Base-by-base conservation (phyloP, 2,329 filamentous ascomycete genomes). In the Elsinoe fawcettii region DNA sequence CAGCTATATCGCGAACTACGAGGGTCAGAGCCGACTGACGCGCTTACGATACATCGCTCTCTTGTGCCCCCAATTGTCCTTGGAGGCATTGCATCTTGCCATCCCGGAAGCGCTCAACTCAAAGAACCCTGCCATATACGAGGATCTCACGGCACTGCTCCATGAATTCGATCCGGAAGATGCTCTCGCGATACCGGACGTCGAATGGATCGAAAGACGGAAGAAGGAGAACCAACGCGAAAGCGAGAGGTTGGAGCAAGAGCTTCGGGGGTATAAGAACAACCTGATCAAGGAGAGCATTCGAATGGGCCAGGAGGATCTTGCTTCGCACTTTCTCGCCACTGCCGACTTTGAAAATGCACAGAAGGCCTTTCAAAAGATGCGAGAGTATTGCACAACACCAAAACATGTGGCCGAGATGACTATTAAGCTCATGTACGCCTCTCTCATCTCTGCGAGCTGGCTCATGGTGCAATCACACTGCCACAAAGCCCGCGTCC, bases 201-300 rank as follows among this genome's bases (percentile, higher is more conserved):
- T 78, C 20, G 74, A 75, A n/a, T 97, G 92, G 92, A 79, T 86
- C n/a, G 80, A 86, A 6, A 77, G 74, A 58, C 86, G 80, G 36
- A 81, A 84, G 20, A 82, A 81, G 61, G 75, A 80, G 54, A 88
- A 91, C 65, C 81, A 82, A 63, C 73, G 75, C 1, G 87, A 95
- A 70, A 85, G 85, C 0, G 77, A 83, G 57, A 82, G 87, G n/a
- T 77, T 97, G 57, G 90, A 96, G 68, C 76, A 80, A 14, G 90
- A 97, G 71, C 77, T 99, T 18, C 91, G 90, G 70, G 86, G 86
- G 1, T 97, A 97, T 72, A 96, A 93, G 73, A 96, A 96, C 69
- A 99, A 97, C 66, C 75, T 97, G 43, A 90, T 99, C 65, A 96
- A 96, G 70, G 93, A 99, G 74, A 96, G 90, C 74, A 96, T 97